Conservation (phyloP, 192 early-diverging fungal species). For the Entophlyctis luteolus region DNA sequence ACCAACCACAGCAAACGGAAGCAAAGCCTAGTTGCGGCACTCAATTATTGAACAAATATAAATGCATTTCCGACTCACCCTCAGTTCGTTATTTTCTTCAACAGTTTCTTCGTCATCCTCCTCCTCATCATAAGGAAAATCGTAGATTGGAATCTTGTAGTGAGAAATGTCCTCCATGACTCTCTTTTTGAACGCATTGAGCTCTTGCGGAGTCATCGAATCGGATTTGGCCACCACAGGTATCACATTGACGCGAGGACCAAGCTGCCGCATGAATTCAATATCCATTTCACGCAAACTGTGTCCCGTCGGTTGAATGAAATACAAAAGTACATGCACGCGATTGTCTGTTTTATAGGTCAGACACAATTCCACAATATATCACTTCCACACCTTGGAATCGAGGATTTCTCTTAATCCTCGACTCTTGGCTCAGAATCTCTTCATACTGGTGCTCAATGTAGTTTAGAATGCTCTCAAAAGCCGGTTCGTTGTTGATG, state of each 20-base stretch:
- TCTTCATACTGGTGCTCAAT: conserved; percentile 93
- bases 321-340: conserved; percentile 94
- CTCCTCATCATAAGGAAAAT: conserved; percentile 93
- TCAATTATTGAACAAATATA: too few species aligned
- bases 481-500: conserved; percentile 64
- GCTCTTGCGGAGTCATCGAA: conserved; percentile 84
- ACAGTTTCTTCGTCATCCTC: conserved; percentile 98
- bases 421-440: conserved; percentile 79
- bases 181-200: conserved; percentile 88
- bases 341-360: conserved; percentile 67
- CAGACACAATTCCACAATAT: not conserved
- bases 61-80: conserved; percentile 38
- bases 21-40: conserved; percentile 36
- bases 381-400: conserved; percentile 60
- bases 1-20: conserved; percentile 60
- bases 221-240: conserved; percentile 94
- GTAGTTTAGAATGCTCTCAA: conserved; percentile 84
- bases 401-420: conserved; percentile 63
- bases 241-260: conserved; percentile 90
- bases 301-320: conserved; percentile 96
- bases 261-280: conserved; percentile 82
- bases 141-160: conserved; percentile 95
- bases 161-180: conserved; percentile 96
- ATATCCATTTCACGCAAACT: conserved; percentile 86
- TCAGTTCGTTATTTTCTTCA: conserved; percentile 95